A percentile compares a stretch with the other conserved stretches of the same genome.
Conservation (phyloP, 2,329 filamentous ascomycete genomes). For the Lizonia empirigonia region DNA sequence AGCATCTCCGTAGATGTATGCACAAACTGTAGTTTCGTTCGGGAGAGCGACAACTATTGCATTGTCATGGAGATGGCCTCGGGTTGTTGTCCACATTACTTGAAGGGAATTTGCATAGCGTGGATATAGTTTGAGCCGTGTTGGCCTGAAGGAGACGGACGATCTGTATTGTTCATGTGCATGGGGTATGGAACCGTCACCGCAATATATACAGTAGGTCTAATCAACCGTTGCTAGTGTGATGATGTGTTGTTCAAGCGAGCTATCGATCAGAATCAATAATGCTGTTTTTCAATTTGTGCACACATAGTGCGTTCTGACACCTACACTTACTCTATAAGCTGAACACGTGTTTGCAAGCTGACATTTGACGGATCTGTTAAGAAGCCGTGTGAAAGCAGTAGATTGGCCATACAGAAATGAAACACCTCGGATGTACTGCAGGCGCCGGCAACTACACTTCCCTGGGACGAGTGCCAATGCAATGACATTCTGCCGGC, state of each 20-base stretch:
- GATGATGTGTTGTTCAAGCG: constrained; percentile 37
- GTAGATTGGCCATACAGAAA: constrained; percentile 1
- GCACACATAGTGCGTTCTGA: neutral
- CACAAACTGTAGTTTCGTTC: constrained; percentile 2
- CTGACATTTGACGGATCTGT: constrained; percentile 1
- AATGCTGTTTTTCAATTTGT: constrained; percentile 27
- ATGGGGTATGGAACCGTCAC: constrained; percentile 28
- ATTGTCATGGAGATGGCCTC: constrained; percentile 1
- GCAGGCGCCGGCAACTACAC: constrained; percentile 7
- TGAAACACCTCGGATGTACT: constrained; percentile 4
- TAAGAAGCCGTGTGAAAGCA: neutral
- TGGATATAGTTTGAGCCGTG: constrained; percentile 34
- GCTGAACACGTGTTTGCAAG: constrained; percentile 20
- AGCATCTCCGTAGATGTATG: constrained; percentile 2
- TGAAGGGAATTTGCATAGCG: constrained; percentile 42
- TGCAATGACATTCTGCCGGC: constrained; percentile 20
- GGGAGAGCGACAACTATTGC: neutral
- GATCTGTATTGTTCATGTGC: constrained; percentile 43
- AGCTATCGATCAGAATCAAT: constrained; percentile 25
- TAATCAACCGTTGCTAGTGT: constrained; percentile 36
- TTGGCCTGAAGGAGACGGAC: constrained; percentile 20
- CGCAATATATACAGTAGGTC: constrained; percentile 34
- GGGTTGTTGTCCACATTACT: constrained; percentile 31
- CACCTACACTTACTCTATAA: neutral
- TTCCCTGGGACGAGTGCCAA: constrained; percentile 6